Evolutionary conservation across 2,329 filamentous ascomycete species (phyloP), one percentile per base, ranked within the genome.

Genomic region (Cordyceps cicadae): DNA sequence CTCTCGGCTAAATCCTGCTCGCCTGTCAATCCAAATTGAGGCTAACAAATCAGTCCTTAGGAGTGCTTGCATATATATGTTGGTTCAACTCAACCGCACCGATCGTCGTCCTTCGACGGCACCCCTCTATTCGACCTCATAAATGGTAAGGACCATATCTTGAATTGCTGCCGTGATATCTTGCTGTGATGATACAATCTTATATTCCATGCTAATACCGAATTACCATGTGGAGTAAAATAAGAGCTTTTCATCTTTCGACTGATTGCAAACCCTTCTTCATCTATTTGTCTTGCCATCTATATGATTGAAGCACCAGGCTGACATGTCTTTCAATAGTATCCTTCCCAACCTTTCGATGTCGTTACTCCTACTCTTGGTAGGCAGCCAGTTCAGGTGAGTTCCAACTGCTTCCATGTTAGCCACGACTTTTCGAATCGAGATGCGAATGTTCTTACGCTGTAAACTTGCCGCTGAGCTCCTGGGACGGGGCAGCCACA

Each of bases 171-270:
- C 45, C 53, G 59, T 61, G 59, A 56, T 15, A 43, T 14, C 43
- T 63, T 61, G 56, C 43, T 64, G 76, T 89, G 87, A 90, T 90
- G 86, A 83, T 70, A 79, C 78, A 77, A 82, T 76, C 76, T 77
- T 79, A 80, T 77, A 85, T 86, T 88, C 85, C 84, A 88, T 89
- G 87, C 87, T 89, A 89, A 89, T 84, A 77, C 87, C 80, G 86
- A 90, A 85, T 70, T 70, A 68, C 67, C 70, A 83, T 86, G 83
- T 88, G 82, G 84, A 88, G 77, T 76, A 79, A 83, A 79, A 77
- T 80, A 81, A 81, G 82, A 85, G 82, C 86, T 89, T 89, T 90
- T 90, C 87, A 90, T 89, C 87, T 89, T 89, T 89, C 87, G 81
- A 81, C 86, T 90, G 87, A 90, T 71, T 72, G 69, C 70, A 60